These are phyloP conservation scores for Metarhizium sp. DNA, from an alignment of 2,329 filamentous ascomycete species.

Conservation along the genomic window DNA sequence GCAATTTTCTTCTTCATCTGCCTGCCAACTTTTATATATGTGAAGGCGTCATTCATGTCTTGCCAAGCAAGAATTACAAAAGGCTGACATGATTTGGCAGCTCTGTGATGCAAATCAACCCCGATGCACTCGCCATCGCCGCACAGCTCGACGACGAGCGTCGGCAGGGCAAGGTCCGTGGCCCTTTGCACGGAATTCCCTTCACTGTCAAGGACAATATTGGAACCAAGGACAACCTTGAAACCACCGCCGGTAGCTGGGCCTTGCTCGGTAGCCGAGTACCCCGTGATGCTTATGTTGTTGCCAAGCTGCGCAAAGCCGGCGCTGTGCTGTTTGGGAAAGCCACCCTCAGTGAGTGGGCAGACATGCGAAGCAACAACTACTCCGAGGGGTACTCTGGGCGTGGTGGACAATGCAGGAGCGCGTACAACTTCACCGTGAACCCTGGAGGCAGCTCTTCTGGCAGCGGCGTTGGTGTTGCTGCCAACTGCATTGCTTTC, in stretches of 20 bases:
- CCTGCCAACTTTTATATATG: too few relatives aligned
- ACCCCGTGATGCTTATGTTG: slow-evolving; percentile 58
- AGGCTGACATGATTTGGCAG: slow-evolving; percentile 18
- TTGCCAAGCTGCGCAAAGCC: slow-evolving; percentile 50
- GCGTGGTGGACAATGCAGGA: slow-evolving; percentile 54
- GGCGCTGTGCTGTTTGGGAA: slow-evolving; percentile 65
- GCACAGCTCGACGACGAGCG: slow-evolving; percentile 51
- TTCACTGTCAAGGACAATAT: slow-evolving; percentile 70
- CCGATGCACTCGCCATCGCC: slow-evolving; percentile 56
- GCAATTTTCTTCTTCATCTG: too few relatives aligned
- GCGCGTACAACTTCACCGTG: slow-evolving; percentile 58
- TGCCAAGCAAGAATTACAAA: too few relatives aligned
- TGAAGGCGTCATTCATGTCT: too few relatives aligned
- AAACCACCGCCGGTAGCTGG: slow-evolving; percentile 65
- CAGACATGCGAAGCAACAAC: slow-evolving; percentile 57
- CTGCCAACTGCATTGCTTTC: slow-evolving; percentile 53
- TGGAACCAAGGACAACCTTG: slow-evolving; percentile 57
- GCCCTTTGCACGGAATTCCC: slow-evolving; percentile 65
- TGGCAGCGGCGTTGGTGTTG: slow-evolving; percentile 56
- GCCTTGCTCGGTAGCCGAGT: slow-evolving; percentile 56
- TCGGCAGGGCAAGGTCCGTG: slow-evolving; percentile 41
- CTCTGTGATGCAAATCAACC: slow-evolving; percentile 57
- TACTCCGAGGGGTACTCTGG: slow-evolving; percentile 61
- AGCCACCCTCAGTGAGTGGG: slow-evolving; percentile 64
- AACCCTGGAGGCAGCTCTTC: slow-evolving; percentile 62